Percentiles rank a stretch among this genome's conserved stretches.
These are phyloP conservation scores for Ogataea paradorogensis DNA, from an alignment of 805 yeast genomes.

Conservation along the genomic window DNA sequence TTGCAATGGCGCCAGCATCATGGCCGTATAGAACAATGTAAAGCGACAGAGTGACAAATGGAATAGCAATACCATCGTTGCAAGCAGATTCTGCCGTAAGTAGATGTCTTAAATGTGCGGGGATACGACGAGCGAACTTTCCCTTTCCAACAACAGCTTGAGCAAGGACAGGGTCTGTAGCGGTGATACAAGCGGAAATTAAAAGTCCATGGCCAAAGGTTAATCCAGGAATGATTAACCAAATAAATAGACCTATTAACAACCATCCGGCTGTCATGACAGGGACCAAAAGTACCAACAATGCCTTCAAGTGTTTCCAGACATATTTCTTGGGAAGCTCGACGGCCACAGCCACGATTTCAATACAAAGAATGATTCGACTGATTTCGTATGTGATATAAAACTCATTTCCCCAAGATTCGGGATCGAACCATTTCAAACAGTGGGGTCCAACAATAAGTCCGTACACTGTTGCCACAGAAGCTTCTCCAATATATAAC, in stretches of 20 bases:
- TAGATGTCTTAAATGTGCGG: conserved; percentile 58
- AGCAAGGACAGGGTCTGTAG: conserved; percentile 74
- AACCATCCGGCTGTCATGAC: conserved; percentile 75
- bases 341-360: conserved; percentile 69
- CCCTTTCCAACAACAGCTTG: conserved; percentile 76
- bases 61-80: conserved; percentile 72
- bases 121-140: conserved; percentile 63
- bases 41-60: conserved; percentile 62
- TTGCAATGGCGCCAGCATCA: conserved; percentile 48
- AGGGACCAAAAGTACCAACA: conserved; percentile 57
- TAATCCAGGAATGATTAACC: conserved; percentile 58
- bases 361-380: conserved; percentile 64
- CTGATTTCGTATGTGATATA: conserved; percentile 56
- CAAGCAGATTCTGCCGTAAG: conserved; percentile 72
- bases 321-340: conserved; percentile 69
- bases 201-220: conserved; percentile 54
- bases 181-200: conserved; percentile 69
- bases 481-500: conserved; percentile 62
- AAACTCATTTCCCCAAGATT: conserved; percentile 54
- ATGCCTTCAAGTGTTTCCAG: conserved; percentile 55
- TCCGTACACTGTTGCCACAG: conserved; percentile 63
- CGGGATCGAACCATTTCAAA: conserved; percentile 55
- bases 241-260: conserved; percentile 58
- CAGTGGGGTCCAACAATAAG: conserved; percentile 59
- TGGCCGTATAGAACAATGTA: conserved; percentile 51